Conservation (phyloP, 2,329 filamentous ascomycete genomes). For the Chaetomium strumarium region DNA sequence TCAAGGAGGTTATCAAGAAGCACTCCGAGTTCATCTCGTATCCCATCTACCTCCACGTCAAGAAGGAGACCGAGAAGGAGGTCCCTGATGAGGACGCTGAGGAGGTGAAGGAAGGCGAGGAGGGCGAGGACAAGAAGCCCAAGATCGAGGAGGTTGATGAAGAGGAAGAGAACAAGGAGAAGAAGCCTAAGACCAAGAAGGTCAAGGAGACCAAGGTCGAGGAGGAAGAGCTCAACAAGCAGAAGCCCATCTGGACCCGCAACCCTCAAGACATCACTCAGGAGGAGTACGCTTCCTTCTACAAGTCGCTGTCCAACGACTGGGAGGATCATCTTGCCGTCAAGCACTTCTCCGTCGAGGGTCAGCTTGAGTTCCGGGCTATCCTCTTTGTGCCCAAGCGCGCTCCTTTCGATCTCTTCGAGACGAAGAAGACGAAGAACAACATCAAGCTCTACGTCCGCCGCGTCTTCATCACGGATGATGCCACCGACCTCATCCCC, state of each 20-base stretch:
- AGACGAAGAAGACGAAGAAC: constrained; percentile 99
- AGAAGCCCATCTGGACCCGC: constrained; percentile 98
- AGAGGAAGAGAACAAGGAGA: constrained; percentile 72
- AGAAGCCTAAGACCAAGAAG: constrained; percentile 98
- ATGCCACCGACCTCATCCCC: constrained; percentile 96
- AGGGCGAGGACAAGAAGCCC: constrained; percentile 86
- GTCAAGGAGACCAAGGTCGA: constrained; percentile 98
- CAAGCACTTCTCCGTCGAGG: constrained; percentile 99
- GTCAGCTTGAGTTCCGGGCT: constrained; percentile 99
- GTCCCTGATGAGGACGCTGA: constrained; percentile 93
- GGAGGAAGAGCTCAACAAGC: constrained; percentile 99
- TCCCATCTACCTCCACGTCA: constrained; percentile 99
- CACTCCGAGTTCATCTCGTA: constrained; percentile 99
- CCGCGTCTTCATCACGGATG: constrained; percentile 99
- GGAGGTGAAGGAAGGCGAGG: constrained; percentile 48
- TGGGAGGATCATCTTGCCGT: constrained; percentile 99
- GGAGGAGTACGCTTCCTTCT: constrained; percentile 98
- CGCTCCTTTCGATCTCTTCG: constrained; percentile 98
- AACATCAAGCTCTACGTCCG: constrained; percentile 99
- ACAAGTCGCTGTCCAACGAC: constrained; percentile 99
- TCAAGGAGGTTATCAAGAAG: constrained; percentile 99
- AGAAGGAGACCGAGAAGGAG: constrained; percentile 99
- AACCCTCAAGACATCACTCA: constrained; percentile 92
- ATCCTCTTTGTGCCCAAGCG: constrained; percentile 99
- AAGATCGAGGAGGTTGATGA: constrained; percentile 91